Conservation (phyloP, 768 basidiomycete genomes). For the Porphyrellus cyaneotinctus region DNA sequence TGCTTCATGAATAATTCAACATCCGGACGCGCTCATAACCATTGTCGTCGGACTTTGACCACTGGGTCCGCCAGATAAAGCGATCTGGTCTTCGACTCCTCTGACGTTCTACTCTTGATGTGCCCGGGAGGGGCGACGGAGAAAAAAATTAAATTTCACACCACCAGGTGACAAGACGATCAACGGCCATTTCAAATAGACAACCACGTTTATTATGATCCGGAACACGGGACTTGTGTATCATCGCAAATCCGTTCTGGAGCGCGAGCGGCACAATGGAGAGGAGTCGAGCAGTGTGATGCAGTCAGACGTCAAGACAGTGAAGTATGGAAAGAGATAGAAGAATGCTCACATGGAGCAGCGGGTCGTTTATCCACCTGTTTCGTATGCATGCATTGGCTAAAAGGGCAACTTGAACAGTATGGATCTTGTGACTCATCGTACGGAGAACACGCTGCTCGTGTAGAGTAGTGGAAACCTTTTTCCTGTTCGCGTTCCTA, state of each 20-base stretch:
- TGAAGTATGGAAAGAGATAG: neutral
- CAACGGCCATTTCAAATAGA: constrained; percentile 80
- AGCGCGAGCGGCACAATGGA: constrained; percentile 79
- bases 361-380: constrained; percentile 73
- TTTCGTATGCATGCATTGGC: constrained; percentile 75
- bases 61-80: constrained; percentile 28
- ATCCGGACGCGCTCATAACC: constrained; percentile 66
- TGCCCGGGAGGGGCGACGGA: constrained; percentile 60
- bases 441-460: constrained; percentile 73
- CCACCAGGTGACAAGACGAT: constrained; percentile 84
- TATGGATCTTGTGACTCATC: constrained; percentile 87
- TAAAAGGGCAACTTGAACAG: constrained; percentile 74
- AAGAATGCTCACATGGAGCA: constrained; percentile 66
- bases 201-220: constrained; percentile 79
- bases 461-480: constrained; percentile 39
- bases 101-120: constrained; percentile 71
- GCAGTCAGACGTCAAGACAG: constrained; percentile 38
- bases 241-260: constrained; percentile 76
- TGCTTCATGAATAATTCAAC: constrained; percentile 93
- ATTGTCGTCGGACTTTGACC: constrained; percentile 38
- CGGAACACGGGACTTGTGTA: constrained; percentile 77
- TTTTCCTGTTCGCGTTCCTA: constrained; percentile 42
- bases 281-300: constrained; percentile 84
- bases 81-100: constrained; percentile 53
- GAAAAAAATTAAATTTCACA: constrained; percentile 62